Base-by-base conservation (phyloP, 2,329 filamentous ascomycete species). In the Ophiosphaerella korrae region DNA sequence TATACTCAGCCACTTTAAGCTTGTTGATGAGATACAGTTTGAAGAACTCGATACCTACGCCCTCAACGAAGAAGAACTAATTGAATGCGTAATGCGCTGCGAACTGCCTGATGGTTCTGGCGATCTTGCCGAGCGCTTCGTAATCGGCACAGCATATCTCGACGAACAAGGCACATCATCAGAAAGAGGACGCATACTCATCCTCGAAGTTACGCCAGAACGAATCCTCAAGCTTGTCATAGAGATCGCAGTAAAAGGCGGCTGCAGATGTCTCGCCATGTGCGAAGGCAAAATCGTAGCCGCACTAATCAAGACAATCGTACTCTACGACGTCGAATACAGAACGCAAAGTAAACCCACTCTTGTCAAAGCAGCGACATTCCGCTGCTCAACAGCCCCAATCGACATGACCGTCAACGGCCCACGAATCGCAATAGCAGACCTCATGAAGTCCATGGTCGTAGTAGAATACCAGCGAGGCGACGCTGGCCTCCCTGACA, bases 11-110 rank as follows among this genome's bases (percentile, higher is more conserved):
- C 86, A 87, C n/a, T 89, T 99, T 67, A 88, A 88, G 64, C 82
- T 99, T 1, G 92, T 95, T 1, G 93, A 99, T 63, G 94, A 97
- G 67, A 85, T 97, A 31, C 79, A 90, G 14, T 96, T 97, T 72
- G 85, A 89, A 53, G 83, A 88, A 44, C 79, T 97, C 0, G 90
- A 88, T 60, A 84, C 86, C 0, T 88, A 89, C 55, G 71, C 82
- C 6, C 75, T 97, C 7, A 77, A 83, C 29, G 73, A 80, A 37
- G 78, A 83, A 12, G 94, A 99, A 74, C 77, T 97, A 39, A 84
- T 97, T 3, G 94, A 97, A 73, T 87, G 88, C 55, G 87, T 96
- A 7, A 86, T 95, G 50, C 84, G 90, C 31, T 87, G 90, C 5
- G 84, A 90, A 60, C 80, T 97, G 11, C 80, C 82, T 2, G 87